Conservation (phyloP, 192 early-diverging fungal species). For the Coemansia sp. region DNA sequence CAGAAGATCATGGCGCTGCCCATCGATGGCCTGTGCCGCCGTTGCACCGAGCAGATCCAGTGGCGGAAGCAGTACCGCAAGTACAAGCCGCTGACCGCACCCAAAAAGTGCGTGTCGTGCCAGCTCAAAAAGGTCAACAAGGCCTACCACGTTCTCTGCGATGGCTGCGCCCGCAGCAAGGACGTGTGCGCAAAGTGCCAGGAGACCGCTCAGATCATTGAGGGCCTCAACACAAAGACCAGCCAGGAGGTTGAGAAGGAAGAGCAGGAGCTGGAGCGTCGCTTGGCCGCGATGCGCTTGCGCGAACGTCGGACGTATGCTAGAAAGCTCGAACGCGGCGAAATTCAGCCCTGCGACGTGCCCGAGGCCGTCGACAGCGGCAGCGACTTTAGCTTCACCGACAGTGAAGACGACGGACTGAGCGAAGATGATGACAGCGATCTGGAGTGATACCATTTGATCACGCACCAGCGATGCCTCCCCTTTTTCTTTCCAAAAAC, state of each 20-base stretch:
- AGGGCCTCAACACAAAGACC: constrained; percentile 56
- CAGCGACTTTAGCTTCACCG: constrained; percentile 47
- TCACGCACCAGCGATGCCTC: too few relatives aligned
- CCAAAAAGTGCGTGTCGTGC: constrained; percentile 77
- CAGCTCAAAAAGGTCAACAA: constrained; percentile 79
- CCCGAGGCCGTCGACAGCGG: constrained; percentile 38
- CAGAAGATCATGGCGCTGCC: constrained; percentile 72
- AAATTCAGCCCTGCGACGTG: constrained; percentile 52
- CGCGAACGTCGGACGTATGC: constrained; percentile 78
- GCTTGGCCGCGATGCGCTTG: constrained; percentile 70
- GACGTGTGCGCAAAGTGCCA: constrained; percentile 92
- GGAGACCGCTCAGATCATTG: constrained; percentile 62
- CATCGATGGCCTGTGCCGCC: constrained; percentile 72
- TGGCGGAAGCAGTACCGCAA: constrained; percentile 92
- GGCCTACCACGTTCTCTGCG: constrained; percentile 93
- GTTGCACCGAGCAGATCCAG: constrained; percentile 70
- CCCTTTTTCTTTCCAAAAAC: not conserved
- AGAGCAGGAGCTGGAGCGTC: constrained; percentile 66
- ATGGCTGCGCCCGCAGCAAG: constrained; percentile 73
- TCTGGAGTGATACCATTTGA: not conserved
- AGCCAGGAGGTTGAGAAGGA: constrained; percentile 64
- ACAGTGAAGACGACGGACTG: constrained; percentile 58
- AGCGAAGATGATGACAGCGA: constrained; percentile 32
- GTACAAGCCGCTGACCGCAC: constrained; percentile 92
- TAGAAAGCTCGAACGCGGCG: constrained; percentile 76